Evolutionary conservation across 1,284 basidiomycete species (phyloP).

Genomic region (Sporisorium sorghi): DNA sequence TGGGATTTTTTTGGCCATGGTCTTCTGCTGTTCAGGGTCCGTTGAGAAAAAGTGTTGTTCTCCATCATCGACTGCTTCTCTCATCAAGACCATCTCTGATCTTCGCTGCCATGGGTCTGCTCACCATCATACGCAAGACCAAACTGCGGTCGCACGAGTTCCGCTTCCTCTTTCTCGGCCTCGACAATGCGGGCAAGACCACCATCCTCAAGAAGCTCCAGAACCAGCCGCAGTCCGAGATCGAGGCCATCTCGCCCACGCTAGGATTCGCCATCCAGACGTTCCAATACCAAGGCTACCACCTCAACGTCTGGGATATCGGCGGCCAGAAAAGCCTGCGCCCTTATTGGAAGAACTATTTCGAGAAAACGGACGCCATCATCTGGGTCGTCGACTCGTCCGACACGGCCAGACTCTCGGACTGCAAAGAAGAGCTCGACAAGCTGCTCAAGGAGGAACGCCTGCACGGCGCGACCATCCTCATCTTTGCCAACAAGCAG

Average conservation of each 20-base stretch:
- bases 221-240: slow-evolving; percentile 80
- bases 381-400: slow-evolving; percentile 99
- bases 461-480: slow-evolving; percentile 89
- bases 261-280: slow-evolving; percentile 99
- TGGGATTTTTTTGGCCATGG: not conserved
- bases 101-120: slow-evolving; percentile 75
- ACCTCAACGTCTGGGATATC: slow-evolving; percentile 79
- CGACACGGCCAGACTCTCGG: slow-evolving; percentile 86
- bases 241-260: slow-evolving; percentile 80
- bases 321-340: slow-evolving; percentile 94
- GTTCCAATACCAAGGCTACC: slow-evolving; percentile 85
- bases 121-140: slow-evolving; percentile 97
- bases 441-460: slow-evolving; percentile 91
- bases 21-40: slow-evolving; percentile 1
- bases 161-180: slow-evolving; percentile 96
- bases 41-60: slow-evolving; percentile 3
- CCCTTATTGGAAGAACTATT: slow-evolving; percentile 99
- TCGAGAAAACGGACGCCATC: slow-evolving; percentile 96
- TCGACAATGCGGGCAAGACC: slow-evolving; percentile 99
- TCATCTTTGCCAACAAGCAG: slow-evolving; percentile 99
- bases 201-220: slow-evolving; percentile 96
- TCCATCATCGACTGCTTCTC: not conserved
- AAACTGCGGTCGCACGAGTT: slow-evolving; percentile 78
- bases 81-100: not conserved
- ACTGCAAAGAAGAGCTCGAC: slow-evolving; percentile 88